Evolutionary conservation across 352 stramenopile genomes (phyloP), one percentile per base, ranked within the genome.

Genomic region (Phytophthora pini): DNA sequence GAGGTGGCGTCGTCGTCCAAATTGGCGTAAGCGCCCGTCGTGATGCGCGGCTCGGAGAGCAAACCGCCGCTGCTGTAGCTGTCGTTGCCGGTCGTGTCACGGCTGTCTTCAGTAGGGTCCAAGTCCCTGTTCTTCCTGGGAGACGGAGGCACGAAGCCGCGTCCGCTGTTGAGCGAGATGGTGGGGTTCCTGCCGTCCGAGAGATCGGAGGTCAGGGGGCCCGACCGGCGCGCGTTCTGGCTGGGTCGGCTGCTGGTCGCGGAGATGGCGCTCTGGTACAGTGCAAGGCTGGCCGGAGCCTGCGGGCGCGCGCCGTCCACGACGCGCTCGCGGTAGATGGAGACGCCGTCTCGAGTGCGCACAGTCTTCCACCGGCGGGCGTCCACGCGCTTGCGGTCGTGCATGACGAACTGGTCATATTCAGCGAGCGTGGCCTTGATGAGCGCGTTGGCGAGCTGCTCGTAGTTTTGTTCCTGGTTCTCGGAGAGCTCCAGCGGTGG

Each of bases 391-490:
- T 76, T 77, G 15, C 51, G 61, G 65, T 81, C 67, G 39, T 76
- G 60, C 32, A 59, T 45, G 43, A 72, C 70, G 47, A 83, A 83
- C 31, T 73, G 58, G 52, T 87, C 78, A 57, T 87, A 87, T 31
- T 87, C 74, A 20, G 51, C 47, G 3, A 87, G 46, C 13, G 78
- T 80, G 36, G 76, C 61, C 40, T 75, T 76, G 55, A 87, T 72
- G 65, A 87, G 73, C 38, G 64, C 58, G 29, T 81, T 79, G 40
- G 78, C 78, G 39, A 87, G 73, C 22, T 77, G 73, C 38, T 87
- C 76, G 39, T 75, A 87, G 57, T 76, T 63, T 15, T 69, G 59
- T 41, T 84, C 66, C 53, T 87, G 69, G 11, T 63, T 60, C 3
- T 62, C 60, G 0, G 69, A 69, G 5, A 90, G 72, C 64, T 82